Evolutionary conservation across 163 green algal species (phyloP), one percentile per base, ranked within the genome.

Genomic region (Prototheca wickerhamii): DNA sequence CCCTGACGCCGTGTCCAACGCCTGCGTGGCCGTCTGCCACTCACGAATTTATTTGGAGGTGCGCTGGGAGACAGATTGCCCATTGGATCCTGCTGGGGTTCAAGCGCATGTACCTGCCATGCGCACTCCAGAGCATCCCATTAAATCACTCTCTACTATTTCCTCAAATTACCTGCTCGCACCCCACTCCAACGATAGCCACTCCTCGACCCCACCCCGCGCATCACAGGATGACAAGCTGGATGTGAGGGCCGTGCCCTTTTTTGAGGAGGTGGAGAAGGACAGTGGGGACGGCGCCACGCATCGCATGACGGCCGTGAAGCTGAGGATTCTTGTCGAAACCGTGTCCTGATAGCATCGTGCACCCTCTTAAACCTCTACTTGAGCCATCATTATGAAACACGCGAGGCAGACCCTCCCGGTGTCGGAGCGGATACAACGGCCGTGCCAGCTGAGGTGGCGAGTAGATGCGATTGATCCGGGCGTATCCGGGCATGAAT

Each of bases 201-300:
- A 28, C 53, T 10, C 4, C 4, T 43, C 4, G 17, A 5, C 23
- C 53, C n/a, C n/a, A n/a, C 8, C 18, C 33, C 32, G 3, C 20
- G 15, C 32, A 6, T 33, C n/a, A 4, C 28, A 57, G 54, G 58
- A 79, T 25, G 67, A 79, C 64, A 50, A 62, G 10, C 31, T 79
- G 40, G 72, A 79, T 58, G 28, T 79, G 4, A 31, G 51, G 15
- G 52, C 65, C 4, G 49, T 79, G 12, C 63, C 64, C 5, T 40
- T 58, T 3, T 68, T 72, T 55, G 63, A 79, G 63, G 62, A 79
- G 51, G 67, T 75, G 37, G 58, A 72, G 34, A 75, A 75, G 67
- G 57, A 65, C 30, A 44, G 61, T 21, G 58, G 29, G 5, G 62
- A 71, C 50, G 57, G 64, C 8, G 43, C 60, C 44, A 69, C 55